phyloP scores from a whole-genome alignment of 768 basidiomycete species.

The Agaricus subrufescens region DNA sequence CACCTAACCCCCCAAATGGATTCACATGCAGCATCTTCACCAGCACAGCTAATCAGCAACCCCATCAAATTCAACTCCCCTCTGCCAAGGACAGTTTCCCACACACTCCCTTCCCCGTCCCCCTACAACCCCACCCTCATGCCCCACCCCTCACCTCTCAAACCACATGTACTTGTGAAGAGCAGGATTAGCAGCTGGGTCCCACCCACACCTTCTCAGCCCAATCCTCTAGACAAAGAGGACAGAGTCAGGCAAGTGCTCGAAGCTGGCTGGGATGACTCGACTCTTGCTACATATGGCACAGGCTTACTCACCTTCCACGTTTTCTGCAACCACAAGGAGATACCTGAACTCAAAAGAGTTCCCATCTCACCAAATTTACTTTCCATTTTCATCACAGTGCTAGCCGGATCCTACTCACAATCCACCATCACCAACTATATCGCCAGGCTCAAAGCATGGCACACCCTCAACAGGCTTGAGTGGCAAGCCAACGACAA shows the following conservation, averaged over 20 bases:
- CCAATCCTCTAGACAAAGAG: not conserved
- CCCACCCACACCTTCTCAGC: not conserved
- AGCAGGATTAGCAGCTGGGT: conserved; percentile 18
- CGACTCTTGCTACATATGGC: conserved; percentile 26
- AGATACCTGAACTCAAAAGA: conserved; percentile 21
- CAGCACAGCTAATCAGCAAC: no score
- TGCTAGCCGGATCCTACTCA: conserved; percentile 15
- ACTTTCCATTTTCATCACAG: conserved; percentile 24
- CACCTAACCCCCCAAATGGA: no score
- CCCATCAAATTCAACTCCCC: not conserved
- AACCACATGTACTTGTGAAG: conserved; percentile 21
- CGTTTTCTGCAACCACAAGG: conserved; percentile 24
- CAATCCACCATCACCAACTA: conserved; percentile 17
- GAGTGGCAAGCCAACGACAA: conserved; percentile 15
- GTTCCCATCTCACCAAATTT: conserved; percentile 16
- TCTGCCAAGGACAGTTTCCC: conserved; percentile 15
- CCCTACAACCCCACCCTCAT: conserved; percentile 17
- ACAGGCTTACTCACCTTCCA: conserved; percentile 28
- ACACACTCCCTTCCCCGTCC: conserved; percentile 22
- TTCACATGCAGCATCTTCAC: no score
- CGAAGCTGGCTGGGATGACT: conserved; percentile 14
- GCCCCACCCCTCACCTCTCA: conserved; percentile 13
- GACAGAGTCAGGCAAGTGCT: not conserved
- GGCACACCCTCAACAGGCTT: conserved; percentile 25
- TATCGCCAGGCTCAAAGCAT: conserved; percentile 23